Base-by-base conservation (phyloP, 2,329 filamentous ascomycete genomes). In the Fusarium piperis region DNA sequence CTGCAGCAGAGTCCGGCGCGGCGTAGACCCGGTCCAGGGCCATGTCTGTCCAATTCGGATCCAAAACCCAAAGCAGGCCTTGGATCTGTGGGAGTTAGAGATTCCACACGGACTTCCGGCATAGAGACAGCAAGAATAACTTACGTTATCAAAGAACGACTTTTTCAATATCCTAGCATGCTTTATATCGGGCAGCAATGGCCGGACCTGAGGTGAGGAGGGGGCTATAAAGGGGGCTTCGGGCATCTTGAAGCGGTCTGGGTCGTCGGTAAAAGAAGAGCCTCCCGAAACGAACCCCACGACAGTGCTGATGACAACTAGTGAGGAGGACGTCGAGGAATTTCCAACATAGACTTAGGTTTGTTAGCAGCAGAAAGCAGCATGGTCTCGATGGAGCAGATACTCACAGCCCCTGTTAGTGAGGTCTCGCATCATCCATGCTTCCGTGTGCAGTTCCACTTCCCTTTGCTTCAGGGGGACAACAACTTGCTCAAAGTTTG, bases 101-200 rank as follows among this genome's bases (percentile, higher is more conserved):
- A n/a, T 28, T 23, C 23, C 30, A 12, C 30, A 32, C 11, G 9
- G 41, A 16, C 10, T 26, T 46, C 23, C 23, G 20, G 41, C 23
- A 28, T 46, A 8, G 39, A 12, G 18, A 3, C 39, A 44, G 18
- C 12, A 44, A 39, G n/a, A 38, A 15, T 2, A 6, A 61, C 84
- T 75, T 76, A 89, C 88, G 76, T 91, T 90, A 56, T 83, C 84
- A 73, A 92, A 91, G 75, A 89, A 92, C 0, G 89, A 86, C 16
- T 73, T 30, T 7, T 72, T 61, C 16, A 79, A 62, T 3, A 89
- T 80, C 39, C 85, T 81, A 2, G 89, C 87, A 4, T 85, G 88
- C 64, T 83, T 80, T 59, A 84, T 84, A 64, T 90, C 85, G 4
- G 89, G 89, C 5, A 92, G 81, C 4, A 68, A 55, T 8, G 56